These are phyloP conservation scores for Colletotrichum euphorbiae DNA, from an alignment of 2,329 filamentous ascomycete species.

Conservation along the genomic window DNA sequence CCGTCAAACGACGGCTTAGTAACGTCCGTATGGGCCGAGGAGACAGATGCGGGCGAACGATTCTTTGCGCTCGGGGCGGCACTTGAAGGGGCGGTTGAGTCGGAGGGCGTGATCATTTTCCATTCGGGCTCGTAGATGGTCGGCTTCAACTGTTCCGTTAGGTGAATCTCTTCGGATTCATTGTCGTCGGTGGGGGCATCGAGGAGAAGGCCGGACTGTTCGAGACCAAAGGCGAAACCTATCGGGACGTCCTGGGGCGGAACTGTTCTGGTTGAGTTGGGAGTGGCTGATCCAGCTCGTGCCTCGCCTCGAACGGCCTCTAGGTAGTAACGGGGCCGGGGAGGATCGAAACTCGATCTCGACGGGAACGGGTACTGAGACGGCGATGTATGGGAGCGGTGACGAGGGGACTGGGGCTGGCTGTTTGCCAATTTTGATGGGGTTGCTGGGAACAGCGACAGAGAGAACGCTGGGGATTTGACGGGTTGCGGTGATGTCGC, in stretches of 20 bases:
- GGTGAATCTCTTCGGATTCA: constrained; percentile 43
- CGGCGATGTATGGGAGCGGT: constrained; percentile 68
- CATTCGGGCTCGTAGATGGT: constrained; percentile 57
- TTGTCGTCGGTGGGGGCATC: constrained; percentile 55
- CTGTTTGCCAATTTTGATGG: constrained; percentile 42
- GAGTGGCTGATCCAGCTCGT: neutral
- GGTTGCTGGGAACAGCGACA: constrained; percentile 58
- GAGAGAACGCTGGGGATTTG: constrained; percentile 43
- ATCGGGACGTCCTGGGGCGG: constrained; percentile 8
- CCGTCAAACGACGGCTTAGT: constrained; percentile 54
- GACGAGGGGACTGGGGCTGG: constrained; percentile 52
- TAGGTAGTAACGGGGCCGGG: constrained; percentile 1
- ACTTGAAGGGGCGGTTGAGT: constrained; percentile 41
- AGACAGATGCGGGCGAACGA: constrained; percentile 48
- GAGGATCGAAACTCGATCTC: constrained; percentile 48
- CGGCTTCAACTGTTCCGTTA: constrained; percentile 49
- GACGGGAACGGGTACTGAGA: constrained; percentile 59
- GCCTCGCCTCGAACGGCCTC: constrained; percentile 18
- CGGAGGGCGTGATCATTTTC: constrained; percentile 59
- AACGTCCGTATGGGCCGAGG: constrained; percentile 49
- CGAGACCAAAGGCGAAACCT: constrained; percentile 47
- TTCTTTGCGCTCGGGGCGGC: constrained; percentile 46
- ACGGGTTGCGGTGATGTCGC: constrained; percentile 62
- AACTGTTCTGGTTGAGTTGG: neutral
- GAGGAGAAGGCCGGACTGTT: constrained; percentile 52